Evolutionary conservation across 1,284 basidiomycete species (phyloP).

Genomic region (Waitea zeae): DNA sequence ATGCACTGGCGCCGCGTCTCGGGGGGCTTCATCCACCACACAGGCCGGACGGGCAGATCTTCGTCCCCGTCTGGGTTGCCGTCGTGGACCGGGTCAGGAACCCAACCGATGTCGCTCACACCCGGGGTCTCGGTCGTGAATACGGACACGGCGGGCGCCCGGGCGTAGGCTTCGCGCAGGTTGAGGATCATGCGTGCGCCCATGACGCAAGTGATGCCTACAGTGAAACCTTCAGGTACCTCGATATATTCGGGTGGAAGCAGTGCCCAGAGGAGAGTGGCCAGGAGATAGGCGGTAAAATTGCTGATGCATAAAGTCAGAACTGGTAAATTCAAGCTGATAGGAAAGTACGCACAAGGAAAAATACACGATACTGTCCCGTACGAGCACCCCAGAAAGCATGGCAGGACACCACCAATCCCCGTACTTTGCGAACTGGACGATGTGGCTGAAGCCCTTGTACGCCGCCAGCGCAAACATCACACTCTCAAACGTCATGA

Average conservation of each 20-base stretch:
- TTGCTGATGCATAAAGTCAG: conserved; percentile 3
- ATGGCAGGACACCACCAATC: neutral
- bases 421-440: conserved; percentile 4
- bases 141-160: neutral
- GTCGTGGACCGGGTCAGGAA: too few relatives aligned
- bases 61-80: neutral
- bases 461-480: conserved; percentile 10
- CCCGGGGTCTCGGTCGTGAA: neutral
- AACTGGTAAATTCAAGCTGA: neutral
- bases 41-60: neutral
- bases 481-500: conserved; percentile 11
- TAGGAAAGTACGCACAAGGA: conserved; percentile 10
- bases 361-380: conserved; percentile 14
- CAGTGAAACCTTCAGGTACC: conserved; percentile 11
- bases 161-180: conserved; percentile 11
- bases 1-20: neutral
- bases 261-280: neutral
- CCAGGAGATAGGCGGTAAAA: neutral
- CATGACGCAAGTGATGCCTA: conserved; percentile 11
- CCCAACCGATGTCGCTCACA: neutral
- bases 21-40: neutral
- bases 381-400: conserved; percentile 7
- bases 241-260: conserved; percentile 8
- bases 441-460: conserved; percentile 9
- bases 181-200: conserved; percentile 13